Percentiles rank a stretch among this genome's conserved stretches.
Evolutionary conservation across 371 early-diverging fungal genomes (phyloP).

Genomic region (Fennellomyces sp.): DNA sequence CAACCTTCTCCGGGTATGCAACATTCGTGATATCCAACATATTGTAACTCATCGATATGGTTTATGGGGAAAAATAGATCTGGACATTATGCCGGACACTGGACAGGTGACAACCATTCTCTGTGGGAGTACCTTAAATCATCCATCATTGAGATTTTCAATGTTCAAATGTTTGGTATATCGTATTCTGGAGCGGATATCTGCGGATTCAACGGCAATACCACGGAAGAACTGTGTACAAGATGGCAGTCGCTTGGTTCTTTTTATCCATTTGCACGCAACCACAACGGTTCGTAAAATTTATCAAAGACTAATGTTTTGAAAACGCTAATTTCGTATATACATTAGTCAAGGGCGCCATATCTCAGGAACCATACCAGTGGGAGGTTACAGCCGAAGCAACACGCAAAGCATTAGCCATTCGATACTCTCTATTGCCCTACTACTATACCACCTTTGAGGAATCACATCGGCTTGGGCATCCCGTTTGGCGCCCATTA

Average conservation of each 20-base stretch:
- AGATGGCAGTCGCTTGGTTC: slow-evolving; percentile 76
- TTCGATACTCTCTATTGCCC: slow-evolving; percentile 70
- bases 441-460: slow-evolving; percentile 70
- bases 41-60: not conserved
- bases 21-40: too few species aligned
- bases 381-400: slow-evolving; percentile 49
- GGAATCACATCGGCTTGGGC: slow-evolving; percentile 48
- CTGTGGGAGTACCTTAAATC: slow-evolving; percentile 55
- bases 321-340: not conserved
- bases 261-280: slow-evolving; percentile 81
- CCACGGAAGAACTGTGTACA: slow-evolving; percentile 62
- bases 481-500: slow-evolving; percentile 49
- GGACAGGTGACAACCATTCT: slow-evolving; percentile 68
- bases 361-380: slow-evolving; percentile 62
- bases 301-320: not conserved
- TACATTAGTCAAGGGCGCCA: slow-evolving; percentile 28
- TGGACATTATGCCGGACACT: slow-evolving; percentile 66
- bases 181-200: slow-evolving; percentile 72
- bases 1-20: slow-evolving; percentile 64
- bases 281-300: slow-evolving; percentile 52
- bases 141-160: slow-evolving; percentile 63
- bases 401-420: slow-evolving; percentile 51
- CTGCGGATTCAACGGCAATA: slow-evolving; percentile 68
- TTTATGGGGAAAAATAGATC: slow-evolving; percentile 17
- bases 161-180: slow-evolving; percentile 71